Base-by-base conservation (phyloP, 73 alveolate genomes). In the Paramecium pentaurelia region DNA sequence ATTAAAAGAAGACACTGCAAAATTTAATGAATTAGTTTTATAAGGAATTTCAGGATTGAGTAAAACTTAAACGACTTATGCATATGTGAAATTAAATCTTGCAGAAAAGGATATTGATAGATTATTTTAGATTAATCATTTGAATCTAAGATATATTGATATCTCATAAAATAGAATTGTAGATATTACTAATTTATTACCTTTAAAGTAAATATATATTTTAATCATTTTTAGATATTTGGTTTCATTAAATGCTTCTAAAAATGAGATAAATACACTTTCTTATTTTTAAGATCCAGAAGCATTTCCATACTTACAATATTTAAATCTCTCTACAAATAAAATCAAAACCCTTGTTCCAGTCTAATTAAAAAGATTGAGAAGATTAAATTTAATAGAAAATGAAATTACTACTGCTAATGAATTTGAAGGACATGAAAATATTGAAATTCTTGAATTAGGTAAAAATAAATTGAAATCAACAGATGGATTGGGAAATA, bases 91-190 rank as follows among this genome's bases (percentile, higher is more conserved):
- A 80, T 25, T 80, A 25, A 80, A 4, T 44, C 58, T 80, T 1
- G 71, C 91, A 18, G 91, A 80, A 27, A 80, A 80, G 32, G 91
- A 80, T 18, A 80, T 80, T 8, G 91, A 80, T 45, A 22, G 91
- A 18, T 4, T 80, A 27, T 80, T 80, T 80, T 30, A 45, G 30
- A 80, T 80, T 9, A 34, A 34, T 34, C 58, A 80, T 49, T 42
- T 80, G 22, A 42, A 80, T 80, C 27, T 80, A 2, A 40, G 91
- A 80, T 80, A 80, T 47, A 25, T 80, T 20, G 91, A 80, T 80
- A 34, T 80, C 42, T 80, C 91, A 32, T 80, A 80, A 49, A 80
- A 80, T 80, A 80, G 91, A 80, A 45, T 80, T 45, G 75, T 80
- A 0, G 91, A 80, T 80, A 80, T 80, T 45, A 80, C 71, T 8